Evolutionary conservation across 345 rosid species (phyloP), one percentile per base, ranked within the genome.

Genomic region (Erysimum cheiranthoides): DNA sequence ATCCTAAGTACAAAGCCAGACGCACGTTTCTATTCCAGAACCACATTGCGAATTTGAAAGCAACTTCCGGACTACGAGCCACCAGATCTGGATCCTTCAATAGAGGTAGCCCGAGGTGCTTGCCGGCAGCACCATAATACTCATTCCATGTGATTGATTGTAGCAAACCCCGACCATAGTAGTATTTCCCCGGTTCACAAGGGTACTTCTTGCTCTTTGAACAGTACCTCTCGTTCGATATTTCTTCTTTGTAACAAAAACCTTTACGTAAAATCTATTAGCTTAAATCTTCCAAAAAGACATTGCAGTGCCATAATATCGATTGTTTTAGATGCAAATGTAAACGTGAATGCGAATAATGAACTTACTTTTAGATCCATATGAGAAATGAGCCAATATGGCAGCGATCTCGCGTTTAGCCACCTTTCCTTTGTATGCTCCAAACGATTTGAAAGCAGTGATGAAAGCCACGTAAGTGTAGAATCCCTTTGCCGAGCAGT

Each of bases 321-420:
- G 35, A 53, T 28, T 28, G 5, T 14, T 28, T 53, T 8, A 53
- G 8, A 28, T 53, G 59, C 59, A 13, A 42, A 42, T 4, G 46
- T 42, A 42, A 42, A 42, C 46, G 16, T 12, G n/a, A 3, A 5
- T 42, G 46, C 5, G 6, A 42, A 42, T 30, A 43, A 56, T 71
- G 8, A 59, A 73, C 81, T 75, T 85, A 85, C 88, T 54, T 66
- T 80, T 81, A 73, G 86, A 82, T 56, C 80, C 86, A 59, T 76
- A 78, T 0, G 88, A 82, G 77, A 76, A 78, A 43, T 83, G 86
- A 42, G 86, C 84, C 46, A 85, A 82, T 35, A 85, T 82, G 7
- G 86, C 88, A 4, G 88, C 82, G 35, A 85, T 62, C 74, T 85
- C 88, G 2, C 86, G 88, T 60, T 60, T 82, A n/a, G 84, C 62